Percentiles rank a stretch among this genome's conserved stretches.
Conservation (phyloP, 148 eudicot genomes). For the Vaccinium vitisidaea region DNA sequence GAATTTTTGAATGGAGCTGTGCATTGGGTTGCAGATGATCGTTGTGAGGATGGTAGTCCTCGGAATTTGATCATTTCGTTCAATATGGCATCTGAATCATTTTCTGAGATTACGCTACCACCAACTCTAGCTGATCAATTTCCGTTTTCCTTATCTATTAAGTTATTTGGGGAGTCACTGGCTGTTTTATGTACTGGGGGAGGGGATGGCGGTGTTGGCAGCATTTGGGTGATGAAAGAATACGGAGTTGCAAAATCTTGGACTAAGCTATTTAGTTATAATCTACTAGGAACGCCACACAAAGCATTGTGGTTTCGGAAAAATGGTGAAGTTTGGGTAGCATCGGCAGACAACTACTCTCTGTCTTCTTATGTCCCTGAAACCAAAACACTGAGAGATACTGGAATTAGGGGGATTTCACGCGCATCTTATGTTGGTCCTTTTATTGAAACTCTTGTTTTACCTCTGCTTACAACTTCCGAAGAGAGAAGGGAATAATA, state of each 20-base stretch:
- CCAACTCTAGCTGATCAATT: background rate
- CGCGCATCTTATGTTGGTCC: constrained; percentile 23
- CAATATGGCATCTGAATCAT: constrained; percentile 20
- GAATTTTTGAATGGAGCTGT: constrained; percentile 28
- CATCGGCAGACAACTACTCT: background rate
- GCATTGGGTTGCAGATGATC: constrained; percentile 29
- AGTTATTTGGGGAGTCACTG: background rate
- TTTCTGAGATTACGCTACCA: constrained; percentile 16
- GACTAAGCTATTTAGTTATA: constrained; percentile 20
- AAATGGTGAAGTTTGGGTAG: constrained; percentile 28
- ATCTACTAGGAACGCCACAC: background rate
- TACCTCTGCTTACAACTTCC: background rate
- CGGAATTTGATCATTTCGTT: constrained; percentile 23
- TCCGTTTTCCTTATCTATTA: background rate
- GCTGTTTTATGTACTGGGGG: constrained; percentile 13
- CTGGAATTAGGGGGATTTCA: constrained; percentile 22
- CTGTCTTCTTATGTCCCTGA: constrained; percentile 23
- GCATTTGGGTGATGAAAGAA: constrained; percentile 36
- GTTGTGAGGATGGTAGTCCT: background rate
- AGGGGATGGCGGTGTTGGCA: constrained; percentile 13
- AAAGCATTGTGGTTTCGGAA: constrained; percentile 22
- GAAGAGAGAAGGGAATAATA: background rate
- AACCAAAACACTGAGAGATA: background rate
- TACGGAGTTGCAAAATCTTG: constrained; percentile 32
- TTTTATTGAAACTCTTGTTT: background rate